A percentile compares a stretch with the other conserved stretches of the same genome.
Conservation (phyloP, 2,329 filamentous ascomycete genomes). For the Thermoascus crustaceus region DNA sequence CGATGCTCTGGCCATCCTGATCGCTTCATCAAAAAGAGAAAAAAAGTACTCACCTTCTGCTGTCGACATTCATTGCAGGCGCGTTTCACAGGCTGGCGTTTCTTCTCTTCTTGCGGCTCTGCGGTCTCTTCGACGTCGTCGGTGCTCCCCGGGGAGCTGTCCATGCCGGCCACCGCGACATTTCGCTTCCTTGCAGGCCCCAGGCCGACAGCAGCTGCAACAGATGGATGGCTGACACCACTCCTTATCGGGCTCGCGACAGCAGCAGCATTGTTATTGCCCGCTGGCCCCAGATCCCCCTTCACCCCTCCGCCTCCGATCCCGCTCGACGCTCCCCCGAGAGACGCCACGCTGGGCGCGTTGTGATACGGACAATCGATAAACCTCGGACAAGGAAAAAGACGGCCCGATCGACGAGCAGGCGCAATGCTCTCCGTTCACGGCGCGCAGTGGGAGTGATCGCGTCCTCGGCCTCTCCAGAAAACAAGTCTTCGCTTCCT, state of each 20-base stretch:
- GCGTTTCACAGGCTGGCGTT: constrained; percentile 46
- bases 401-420: constrained; percentile 3
- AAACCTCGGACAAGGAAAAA: constrained; percentile 9
- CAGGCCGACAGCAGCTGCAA: constrained; percentile 21
- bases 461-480: too few species aligned
- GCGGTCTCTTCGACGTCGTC: constrained; percentile 39
- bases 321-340: constrained; percentile 23
- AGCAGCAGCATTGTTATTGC: constrained; percentile 28
- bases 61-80: constrained; percentile 63
- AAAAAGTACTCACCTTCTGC: constrained; percentile 49
- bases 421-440: not conserved
- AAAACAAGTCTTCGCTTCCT: not conserved
- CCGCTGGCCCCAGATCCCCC: constrained; percentile 17
- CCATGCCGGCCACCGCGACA: constrained; percentile 35
- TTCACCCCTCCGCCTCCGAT: constrained; percentile 28
- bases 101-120: constrained; percentile 35
- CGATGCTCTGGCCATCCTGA: constrained; percentile 3
- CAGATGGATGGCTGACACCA: constrained; percentile 23
- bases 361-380: constrained; percentile 11
- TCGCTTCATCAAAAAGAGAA: not conserved
- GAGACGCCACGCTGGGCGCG: constrained; percentile 30
- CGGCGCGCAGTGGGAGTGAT: not conserved
- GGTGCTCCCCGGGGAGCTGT: constrained; percentile 40
- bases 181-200: constrained; percentile 35
- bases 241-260: constrained; percentile 30